Conservation (phyloP, 306 rosid genomes). For the Sophora flavescens region DNA sequence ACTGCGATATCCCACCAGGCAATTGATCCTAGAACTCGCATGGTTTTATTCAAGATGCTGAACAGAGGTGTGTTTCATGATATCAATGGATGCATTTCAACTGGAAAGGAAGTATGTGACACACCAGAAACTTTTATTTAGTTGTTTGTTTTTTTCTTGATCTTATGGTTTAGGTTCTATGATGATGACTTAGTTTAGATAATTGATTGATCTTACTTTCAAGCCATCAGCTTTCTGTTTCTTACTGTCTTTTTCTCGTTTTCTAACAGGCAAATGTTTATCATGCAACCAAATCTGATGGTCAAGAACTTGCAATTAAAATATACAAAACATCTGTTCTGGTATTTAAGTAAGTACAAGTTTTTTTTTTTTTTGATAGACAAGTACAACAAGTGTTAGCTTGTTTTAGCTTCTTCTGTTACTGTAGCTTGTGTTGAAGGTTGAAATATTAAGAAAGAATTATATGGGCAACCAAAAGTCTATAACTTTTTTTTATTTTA, state of each 20-base stretch:
- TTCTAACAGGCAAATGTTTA: slow-evolving; percentile 87
- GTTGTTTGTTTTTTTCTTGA: not conserved
- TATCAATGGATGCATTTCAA: slow-evolving; percentile 94
- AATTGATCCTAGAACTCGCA: slow-evolving; percentile 94
- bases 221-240: slow-evolving; percentile 27
- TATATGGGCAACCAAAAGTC: not conserved
- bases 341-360: slow-evolving; percentile 79
- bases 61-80: slow-evolving; percentile 86
- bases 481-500: not conserved
- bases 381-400: slow-evolving; percentile 49
- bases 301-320: slow-evolving; percentile 87
- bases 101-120: slow-evolving; percentile 86
- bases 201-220: slow-evolving; percentile 19
- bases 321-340: slow-evolving; percentile 88
- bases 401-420: slow-evolving; percentile 28
- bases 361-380: too few relatives aligned
- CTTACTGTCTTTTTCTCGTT: slow-evolving; percentile 22
- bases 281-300: slow-evolving; percentile 88
- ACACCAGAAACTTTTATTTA: not conserved
- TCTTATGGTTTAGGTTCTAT: slow-evolving; percentile 33
- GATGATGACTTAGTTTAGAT: slow-evolving; percentile 20
- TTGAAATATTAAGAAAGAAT: not conserved
- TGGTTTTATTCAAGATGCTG: slow-evolving; percentile 89
- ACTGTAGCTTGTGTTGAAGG: not conserved
- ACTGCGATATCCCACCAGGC: slow-evolving; percentile 61